Evolutionary conservation across 2,329 filamentous ascomycete genomes (phyloP).

Genomic region (Alternaria postmessia): DNA sequence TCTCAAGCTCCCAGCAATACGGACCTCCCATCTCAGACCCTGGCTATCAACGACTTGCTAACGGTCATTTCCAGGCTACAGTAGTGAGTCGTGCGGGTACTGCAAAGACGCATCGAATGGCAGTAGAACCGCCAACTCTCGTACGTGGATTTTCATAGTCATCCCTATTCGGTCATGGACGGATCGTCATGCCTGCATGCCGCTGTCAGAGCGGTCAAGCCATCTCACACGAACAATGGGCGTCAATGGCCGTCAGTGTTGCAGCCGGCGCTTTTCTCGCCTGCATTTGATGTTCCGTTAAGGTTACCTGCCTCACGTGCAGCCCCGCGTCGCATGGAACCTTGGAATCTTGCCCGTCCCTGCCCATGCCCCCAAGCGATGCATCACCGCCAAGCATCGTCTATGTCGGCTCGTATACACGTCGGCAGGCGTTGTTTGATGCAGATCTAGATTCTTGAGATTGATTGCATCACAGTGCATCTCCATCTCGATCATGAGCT

Average conservation of each 20-base stretch:
- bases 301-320: slow-evolving; percentile 40
- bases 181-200: slow-evolving; percentile 32
- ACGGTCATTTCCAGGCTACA: slow-evolving; percentile 54
- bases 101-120: slow-evolving; percentile 58
- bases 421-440: neutral
- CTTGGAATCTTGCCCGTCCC: slow-evolving; percentile 11
- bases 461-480: slow-evolving; percentile 3
- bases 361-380: slow-evolving; percentile 16
- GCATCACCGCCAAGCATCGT: slow-evolving; percentile 27
- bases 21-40: slow-evolving; percentile 13
- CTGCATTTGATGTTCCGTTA: slow-evolving; percentile 37
- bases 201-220: slow-evolving; percentile 21
- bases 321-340: slow-evolving; percentile 25
- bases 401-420: slow-evolving; percentile 6
- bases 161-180: slow-evolving; percentile 11
- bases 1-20: slow-evolving; percentile 6
- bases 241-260: slow-evolving; percentile 15
- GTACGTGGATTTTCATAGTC: slow-evolving; percentile 51
- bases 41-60: slow-evolving; percentile 19
- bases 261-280: slow-evolving; percentile 14
- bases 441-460: neutral
- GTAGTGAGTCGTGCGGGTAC: slow-evolving; percentile 59
- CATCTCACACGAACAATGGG: slow-evolving; percentile 6
- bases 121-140: slow-evolving; percentile 58
- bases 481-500: neutral